Evolutionary conservation across 768 basidiomycete genomes (phyloP), one percentile per base, ranked within the genome.

Genomic region (Rhodotorula babjevae): DNA sequence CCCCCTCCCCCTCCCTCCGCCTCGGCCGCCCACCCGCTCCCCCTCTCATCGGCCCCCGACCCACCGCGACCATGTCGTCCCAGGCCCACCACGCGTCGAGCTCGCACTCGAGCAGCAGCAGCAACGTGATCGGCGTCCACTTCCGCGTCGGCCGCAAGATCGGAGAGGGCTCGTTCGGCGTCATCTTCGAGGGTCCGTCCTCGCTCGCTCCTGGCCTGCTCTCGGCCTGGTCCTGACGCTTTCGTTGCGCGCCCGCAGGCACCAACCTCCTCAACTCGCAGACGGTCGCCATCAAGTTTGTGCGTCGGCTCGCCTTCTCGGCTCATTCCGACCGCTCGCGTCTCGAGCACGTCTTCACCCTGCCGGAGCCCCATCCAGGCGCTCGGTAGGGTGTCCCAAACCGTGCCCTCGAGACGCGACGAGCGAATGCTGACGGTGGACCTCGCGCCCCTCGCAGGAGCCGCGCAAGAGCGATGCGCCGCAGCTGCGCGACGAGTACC

Each of bases 281-380:
- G 84, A 94, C 93, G 18, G 95, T 98, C 72, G 96, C 96, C 75
- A 98, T 99, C 88, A 99, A 99, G 85, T 99, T 99, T 87, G 96
- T 98, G 80, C 83, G 94, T 88, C 52, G 60, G 7, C 12, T 21
- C 47, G 18, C 21, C 47, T 11, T 15, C 61, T 36, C 46, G 18
- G 1, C 46, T 19, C 47, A 3, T 15, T 47, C 44, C 47, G 9
- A 36, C 5, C 36, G 36, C 36, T 36, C 36, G 36, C 36, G 4
- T 9, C 36, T 36, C 36, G 36, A 36, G 36, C 4, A 36, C 36
- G 36, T 4, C 36, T 36, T 36, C 36, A 5, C 36, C 36, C 36
- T 36, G 36, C 36, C 36, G 36, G 5, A 9, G 36, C 36, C 9
- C 36, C 36, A 36, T 36, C 9, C 36, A 36, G 36, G 36, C 36